These are phyloP conservation scores for Clitopilus hobsonii DNA, from an alignment of 768 basidiomycete species.

Conservation along the genomic window DNA sequence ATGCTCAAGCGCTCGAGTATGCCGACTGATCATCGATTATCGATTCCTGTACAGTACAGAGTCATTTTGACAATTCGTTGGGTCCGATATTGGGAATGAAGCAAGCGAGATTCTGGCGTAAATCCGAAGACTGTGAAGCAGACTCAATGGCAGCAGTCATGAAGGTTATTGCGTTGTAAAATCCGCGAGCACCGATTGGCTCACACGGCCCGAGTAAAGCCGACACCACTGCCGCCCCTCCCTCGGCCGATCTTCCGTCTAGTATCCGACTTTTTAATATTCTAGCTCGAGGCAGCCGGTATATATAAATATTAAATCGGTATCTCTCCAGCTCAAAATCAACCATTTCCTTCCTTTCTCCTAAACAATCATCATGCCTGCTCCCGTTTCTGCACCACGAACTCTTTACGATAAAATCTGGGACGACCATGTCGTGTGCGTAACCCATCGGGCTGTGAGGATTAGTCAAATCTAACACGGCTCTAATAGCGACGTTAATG, in stretches of 20 bases:
- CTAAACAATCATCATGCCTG: conserved; percentile 30
- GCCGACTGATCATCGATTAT: background rate
- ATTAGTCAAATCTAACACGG: conserved; percentile 1
- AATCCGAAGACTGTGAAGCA: background rate
- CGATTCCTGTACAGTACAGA: background rate
- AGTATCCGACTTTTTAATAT: background rate
- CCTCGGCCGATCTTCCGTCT: background rate
- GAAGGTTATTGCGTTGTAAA: no score
- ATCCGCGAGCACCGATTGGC: background rate
- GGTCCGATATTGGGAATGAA: no score
- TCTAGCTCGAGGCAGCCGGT: background rate
- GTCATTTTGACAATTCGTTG: background rate
- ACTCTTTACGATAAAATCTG: conserved; percentile 98
- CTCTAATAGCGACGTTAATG: conserved; percentile 54
- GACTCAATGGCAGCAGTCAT: no score
- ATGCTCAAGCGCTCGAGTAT: background rate
- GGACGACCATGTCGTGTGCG: conserved; percentile 94
- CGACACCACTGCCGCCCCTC: background rate
- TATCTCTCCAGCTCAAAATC: background rate
- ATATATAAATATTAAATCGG: background rate
- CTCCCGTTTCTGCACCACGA: conserved; percentile 50
- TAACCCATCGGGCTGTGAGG: conserved; percentile 3
- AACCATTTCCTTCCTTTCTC: conserved; percentile 6
- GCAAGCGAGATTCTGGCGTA: background rate
- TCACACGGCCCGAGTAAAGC: background rate